Conservation (phyloP, 768 basidiomycete species). For the Leccinum olivaceopallidum region DNA sequence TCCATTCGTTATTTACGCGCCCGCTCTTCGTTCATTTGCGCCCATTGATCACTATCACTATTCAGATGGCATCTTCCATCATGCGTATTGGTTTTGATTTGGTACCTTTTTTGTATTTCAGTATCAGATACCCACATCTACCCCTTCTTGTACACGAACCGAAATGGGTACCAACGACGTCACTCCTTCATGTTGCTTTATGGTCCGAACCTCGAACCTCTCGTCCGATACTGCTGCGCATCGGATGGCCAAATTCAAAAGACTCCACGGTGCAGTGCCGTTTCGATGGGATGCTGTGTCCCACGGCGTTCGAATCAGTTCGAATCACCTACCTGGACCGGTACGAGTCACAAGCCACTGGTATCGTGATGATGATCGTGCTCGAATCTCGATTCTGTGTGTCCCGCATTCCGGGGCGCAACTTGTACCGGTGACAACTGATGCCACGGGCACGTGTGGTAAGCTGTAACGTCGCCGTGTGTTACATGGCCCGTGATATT, state of each 20-base stretch:
- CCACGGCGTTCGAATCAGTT: background rate
- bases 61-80: slow-evolving; percentile 1
- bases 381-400: background rate
- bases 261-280: background rate
- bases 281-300: background rate
- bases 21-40: background rate
- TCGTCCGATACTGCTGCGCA: background rate
- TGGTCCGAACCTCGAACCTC: background rate
- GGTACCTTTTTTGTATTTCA: background rate
- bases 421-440: background rate
- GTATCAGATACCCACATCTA: background rate
- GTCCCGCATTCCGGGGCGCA: background rate
- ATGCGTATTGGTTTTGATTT: slow-evolving; percentile 3
- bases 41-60: background rate
- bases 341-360: background rate
- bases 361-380: background rate
- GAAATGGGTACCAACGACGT: background rate
- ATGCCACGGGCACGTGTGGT: background rate
- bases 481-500: background rate
- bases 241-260: background rate
- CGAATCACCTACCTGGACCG: background rate
- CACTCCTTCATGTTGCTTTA: background rate
- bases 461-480: background rate
- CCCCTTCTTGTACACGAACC: slow-evolving; percentile 7
- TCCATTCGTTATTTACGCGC: background rate